Percentiles rank a stretch among this genome's conserved stretches.
Evolutionary conservation across 352 stramenopile species (phyloP).

Genomic region (Pythium rhizo-oryzae): DNA sequence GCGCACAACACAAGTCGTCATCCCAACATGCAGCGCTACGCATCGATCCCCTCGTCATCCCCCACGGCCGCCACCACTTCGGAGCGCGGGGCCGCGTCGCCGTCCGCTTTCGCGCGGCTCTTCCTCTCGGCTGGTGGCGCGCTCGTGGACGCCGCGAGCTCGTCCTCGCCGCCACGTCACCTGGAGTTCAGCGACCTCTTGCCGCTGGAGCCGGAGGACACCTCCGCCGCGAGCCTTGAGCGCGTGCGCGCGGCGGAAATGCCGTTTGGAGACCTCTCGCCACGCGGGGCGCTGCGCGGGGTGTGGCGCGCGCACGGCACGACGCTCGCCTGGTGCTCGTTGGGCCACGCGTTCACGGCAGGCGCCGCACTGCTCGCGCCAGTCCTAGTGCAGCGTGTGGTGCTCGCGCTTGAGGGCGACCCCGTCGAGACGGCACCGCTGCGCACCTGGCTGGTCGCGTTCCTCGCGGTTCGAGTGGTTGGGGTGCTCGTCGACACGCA

Average conservation of each 20-base stretch:
- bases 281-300: conserved; percentile 31
- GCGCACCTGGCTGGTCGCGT: conserved; percentile 30
- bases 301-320: conserved; percentile 30
- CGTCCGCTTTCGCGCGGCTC: neutral
- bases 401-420: conserved; percentile 31
- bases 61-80: neutral
- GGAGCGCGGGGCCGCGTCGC: neutral
- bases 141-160: neutral
- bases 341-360: conserved; percentile 33
- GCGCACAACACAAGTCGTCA: too few relatives aligned
- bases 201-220: conserved; percentile 38
- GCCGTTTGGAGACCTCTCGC: neutral
- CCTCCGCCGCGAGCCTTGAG: conserved; percentile 7
- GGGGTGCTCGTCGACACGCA: conserved; percentile 36
- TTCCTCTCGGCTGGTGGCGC: neutral
- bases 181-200: conserved; percentile 46
- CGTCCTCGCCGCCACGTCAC: conserved; percentile 29
- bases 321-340: conserved; percentile 29
- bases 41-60: neutral
- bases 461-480: conserved; percentile 40
- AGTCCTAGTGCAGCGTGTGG: conserved; percentile 43
- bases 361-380: conserved; percentile 42
- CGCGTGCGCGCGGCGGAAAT: neutral
- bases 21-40: neutral
- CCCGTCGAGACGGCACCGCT: conserved; percentile 33